Base-by-base conservation (phyloP, 2,329 filamentous ascomycete species). In the Pseudocercospora musae region DNA sequence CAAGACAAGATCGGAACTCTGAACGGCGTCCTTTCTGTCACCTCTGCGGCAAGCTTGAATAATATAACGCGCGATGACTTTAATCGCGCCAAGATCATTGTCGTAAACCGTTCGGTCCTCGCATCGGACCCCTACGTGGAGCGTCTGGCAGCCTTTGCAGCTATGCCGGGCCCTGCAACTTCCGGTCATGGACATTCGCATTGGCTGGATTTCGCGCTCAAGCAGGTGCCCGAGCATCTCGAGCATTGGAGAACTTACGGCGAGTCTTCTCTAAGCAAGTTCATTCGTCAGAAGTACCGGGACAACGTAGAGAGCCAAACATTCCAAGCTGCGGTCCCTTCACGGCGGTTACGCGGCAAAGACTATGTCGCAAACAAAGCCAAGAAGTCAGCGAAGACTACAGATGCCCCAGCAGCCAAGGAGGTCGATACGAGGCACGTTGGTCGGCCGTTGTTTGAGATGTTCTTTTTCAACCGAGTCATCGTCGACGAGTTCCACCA, bases 401-500 rank as follows among this genome's bases (percentile, higher is more conserved):
- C 29, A 18, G 65, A 62, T 31, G 56, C 48, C 15, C 23, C 60
- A 29, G 49, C 55, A 9, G 40, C 44, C 6, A 40, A 53, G 6
- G 52, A 46, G 3, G 23, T 71, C 20, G 63, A 69, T 44, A 63
- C 57, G 3, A 42, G 42, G 5, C 46, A 58, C 4, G 37, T 71
- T 7, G 66, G 60, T 10, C 53, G 49, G 42, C 69, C 67, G 1
- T 70, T 85, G 0, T 69, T 89, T 0, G 85, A 89, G 62, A 80
- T 86, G 68, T 89, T 89, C 69, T 72, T 76, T 1, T 89, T 85
- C 71, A 83, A 83, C 59, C 79, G 87, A 5, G 62, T 89, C 0
- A 80, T 89, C 1, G 77, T 89, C 1, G 87, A 90, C 63, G 87
- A 90, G 66, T 89, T 85, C 66, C 84, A 86, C 0, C 87, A 88